Percentiles rank a stretch among this genome's conserved stretches.
phyloP scores from a whole-genome alignment of 257 asterid genomes.

The Nicotiana knightiana region DNA sequence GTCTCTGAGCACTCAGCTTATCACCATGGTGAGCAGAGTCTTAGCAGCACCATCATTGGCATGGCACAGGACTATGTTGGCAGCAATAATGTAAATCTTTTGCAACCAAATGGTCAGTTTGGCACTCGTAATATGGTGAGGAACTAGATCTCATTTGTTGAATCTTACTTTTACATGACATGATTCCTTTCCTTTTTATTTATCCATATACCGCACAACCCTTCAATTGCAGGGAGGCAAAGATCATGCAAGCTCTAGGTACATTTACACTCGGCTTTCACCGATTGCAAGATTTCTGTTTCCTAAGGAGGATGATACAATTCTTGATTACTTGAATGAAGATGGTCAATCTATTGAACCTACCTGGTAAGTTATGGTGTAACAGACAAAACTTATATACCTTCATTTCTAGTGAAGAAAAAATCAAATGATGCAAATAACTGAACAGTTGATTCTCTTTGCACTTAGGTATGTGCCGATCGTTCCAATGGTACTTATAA shows the following conservation, averaged over 20 bases:
- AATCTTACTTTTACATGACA: not conserved
- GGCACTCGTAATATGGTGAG: slow-evolving; percentile 87
- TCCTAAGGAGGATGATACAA: slow-evolving; percentile 81
- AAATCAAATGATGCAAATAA: not conserved
- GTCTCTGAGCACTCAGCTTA: slow-evolving; percentile 98
- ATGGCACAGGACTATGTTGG: slow-evolving; percentile 97
- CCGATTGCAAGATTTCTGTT: slow-evolving; percentile 68
- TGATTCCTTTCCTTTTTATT: not conserved
- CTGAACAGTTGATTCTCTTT: slow-evolving; percentile 11
- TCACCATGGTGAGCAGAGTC: slow-evolving; percentile 98
- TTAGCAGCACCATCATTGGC: slow-evolving; percentile 86
- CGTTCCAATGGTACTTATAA: slow-evolving; percentile 84
- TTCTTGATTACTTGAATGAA: slow-evolving; percentile 78
- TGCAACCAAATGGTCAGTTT: slow-evolving; percentile 92
- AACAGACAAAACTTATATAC: not conserved
- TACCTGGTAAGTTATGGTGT: slow-evolving; percentile 48
- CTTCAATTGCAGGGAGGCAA: slow-evolving; percentile 77
- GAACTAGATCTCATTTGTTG: not conserved
- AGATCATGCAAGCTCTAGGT: slow-evolving; percentile 97
- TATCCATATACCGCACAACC: not conserved
- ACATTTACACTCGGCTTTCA: slow-evolving; percentile 64
- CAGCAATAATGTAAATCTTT: slow-evolving; percentile 88
- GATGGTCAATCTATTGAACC: slow-evolving; percentile 96
- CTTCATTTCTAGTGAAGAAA: not conserved
- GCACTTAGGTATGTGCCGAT: slow-evolving; percentile 71